Base-by-base conservation (phyloP, 2,329 filamentous ascomycete species). In the Trichoderma arundinaceum region DNA sequence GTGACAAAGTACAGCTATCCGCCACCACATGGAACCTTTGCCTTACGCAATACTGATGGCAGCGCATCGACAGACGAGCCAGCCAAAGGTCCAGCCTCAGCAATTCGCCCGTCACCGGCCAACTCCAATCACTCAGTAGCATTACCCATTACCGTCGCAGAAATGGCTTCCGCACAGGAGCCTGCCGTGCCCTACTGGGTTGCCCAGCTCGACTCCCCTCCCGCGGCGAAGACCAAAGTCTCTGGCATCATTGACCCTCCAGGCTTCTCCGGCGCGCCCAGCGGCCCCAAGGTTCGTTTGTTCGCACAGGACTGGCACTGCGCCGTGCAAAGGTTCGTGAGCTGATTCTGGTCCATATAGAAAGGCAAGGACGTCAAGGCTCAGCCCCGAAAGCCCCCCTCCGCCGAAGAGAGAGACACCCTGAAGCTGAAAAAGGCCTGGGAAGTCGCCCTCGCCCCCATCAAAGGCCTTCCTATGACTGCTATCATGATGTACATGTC, bases 401-500 rank as follows among this genome's bases (percentile, higher is more conserved):
- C 90, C 1, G 79, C 89, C 70, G 91, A 91, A 73, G 94, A 98
- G 80, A 97, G 94, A 85, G 94, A 98, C 77, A 93, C 90, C 22
- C 84, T 99, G 69, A 98, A 98, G 83, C 83, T 99, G 73, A 99
- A 99, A 81, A 99, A 99, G 79, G 95, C 95, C 0, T 99, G 95
- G 95, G 95, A 99, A 79, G 87, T 99, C 51, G 94, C 95, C 48
- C 87, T 99, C 54, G 94, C 90, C 2, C 95, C 95, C 0, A 90
- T 95, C 68, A 99, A 99, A 82, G 89, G 90, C 76, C 84, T 99
- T 53, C 95, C 95, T 66, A 99, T 99, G 95, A 98, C 96, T 65
- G 94, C 90, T 69, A 94, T 99, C 77, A 97, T 97, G 89, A 98
- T 98, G 93, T 99, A 99, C 85, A 99, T 99, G 95, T 96, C 94